A percentile compares a stretch with the other conserved stretches of the same genome.
phyloP scores from a whole-genome alignment of 2,329 filamentous ascomycete species.

The Chaetomiaceae sp. region DNA sequence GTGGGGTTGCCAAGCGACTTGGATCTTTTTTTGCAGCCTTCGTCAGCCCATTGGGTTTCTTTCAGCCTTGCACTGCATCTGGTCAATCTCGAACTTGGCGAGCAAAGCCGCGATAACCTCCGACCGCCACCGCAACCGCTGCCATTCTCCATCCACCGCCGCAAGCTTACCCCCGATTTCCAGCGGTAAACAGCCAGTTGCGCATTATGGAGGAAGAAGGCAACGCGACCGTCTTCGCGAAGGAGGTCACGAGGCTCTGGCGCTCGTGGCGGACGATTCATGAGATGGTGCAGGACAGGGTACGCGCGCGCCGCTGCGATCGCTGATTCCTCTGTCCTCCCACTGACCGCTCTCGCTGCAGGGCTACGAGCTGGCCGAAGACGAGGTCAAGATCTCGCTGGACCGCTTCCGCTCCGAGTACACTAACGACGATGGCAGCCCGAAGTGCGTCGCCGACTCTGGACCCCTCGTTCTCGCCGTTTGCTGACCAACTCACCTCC shows the following conservation, averaged over 20 bases:
- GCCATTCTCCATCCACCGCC: not conserved
- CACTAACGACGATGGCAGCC: constrained; percentile 63
- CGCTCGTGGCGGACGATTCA: constrained; percentile 88
- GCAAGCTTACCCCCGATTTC: not conserved
- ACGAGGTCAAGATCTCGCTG: constrained; percentile 80
- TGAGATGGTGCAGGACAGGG: constrained; percentile 89
- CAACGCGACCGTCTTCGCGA: constrained; percentile 31
- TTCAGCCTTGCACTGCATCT: not conserved
- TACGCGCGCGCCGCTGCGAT: constrained; percentile 39
- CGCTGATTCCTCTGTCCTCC: not conserved
- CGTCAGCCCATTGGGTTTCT: not conserved
- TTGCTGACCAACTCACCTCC: constrained; percentile 13
- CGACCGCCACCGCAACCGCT: not conserved
- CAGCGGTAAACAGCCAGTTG: not conserved
- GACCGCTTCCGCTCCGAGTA: constrained; percentile 73
- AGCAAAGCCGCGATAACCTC: too few relatives aligned
- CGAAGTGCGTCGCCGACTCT: constrained; percentile 54
- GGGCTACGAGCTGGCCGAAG: constrained; percentile 89
- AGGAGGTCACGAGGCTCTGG: constrained; percentile 68
- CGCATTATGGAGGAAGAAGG: constrained; percentile 39
- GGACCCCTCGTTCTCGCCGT: not conserved
- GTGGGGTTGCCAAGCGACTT: too few relatives aligned
- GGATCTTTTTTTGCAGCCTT: not conserved
- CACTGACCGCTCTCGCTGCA: constrained; percentile 33
- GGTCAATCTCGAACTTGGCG: too few relatives aligned